Percentiles rank a stretch among this genome's conserved stretches.
Conservation (phyloP, 768 basidiomycete genomes). For the Lactifluus pinguis region DNA sequence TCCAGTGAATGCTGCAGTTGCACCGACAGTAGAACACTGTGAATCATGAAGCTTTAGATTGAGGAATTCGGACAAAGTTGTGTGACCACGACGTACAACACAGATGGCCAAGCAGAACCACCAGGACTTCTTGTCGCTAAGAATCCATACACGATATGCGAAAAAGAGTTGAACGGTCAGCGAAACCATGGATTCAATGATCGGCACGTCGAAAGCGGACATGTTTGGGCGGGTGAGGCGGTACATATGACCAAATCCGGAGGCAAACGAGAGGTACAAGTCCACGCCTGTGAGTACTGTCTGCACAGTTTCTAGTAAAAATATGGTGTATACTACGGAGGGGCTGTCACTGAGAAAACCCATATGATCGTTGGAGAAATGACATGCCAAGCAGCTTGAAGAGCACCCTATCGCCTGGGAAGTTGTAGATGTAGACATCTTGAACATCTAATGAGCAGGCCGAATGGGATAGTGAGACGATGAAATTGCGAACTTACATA, state of each 20-base stretch:
- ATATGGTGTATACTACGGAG: neutral
- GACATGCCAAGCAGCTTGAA: neutral
- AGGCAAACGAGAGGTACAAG: slow-evolving; percentile 7
- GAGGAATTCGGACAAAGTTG: neutral
- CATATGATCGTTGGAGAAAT: neutral
- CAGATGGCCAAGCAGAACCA: neutral
- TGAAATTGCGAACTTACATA: neutral
- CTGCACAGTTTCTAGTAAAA: neutral
- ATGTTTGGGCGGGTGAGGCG: neutral
- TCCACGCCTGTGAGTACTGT: neutral
- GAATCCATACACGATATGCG: slow-evolving; percentile 9
- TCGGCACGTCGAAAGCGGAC: neutral
- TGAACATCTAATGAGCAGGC: neutral
- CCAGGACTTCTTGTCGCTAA: neutral
- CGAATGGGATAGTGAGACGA: neutral
- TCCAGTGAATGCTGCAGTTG: neutral
- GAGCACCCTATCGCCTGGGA: neutral
- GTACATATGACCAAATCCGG: slow-evolving; percentile 2
- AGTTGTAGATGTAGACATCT: slow-evolving; percentile 12
- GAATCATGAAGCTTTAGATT: neutral
- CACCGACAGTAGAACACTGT: neutral
- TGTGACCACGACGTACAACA: neutral
- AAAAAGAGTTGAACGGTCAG: slow-evolving; percentile 2
- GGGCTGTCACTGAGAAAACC: neutral
- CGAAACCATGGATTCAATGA: neutral